These are phyloP conservation scores for Pisolithus tinctorius DNA, from an alignment of 768 basidiomycete genomes.

Conservation along the genomic window DNA sequence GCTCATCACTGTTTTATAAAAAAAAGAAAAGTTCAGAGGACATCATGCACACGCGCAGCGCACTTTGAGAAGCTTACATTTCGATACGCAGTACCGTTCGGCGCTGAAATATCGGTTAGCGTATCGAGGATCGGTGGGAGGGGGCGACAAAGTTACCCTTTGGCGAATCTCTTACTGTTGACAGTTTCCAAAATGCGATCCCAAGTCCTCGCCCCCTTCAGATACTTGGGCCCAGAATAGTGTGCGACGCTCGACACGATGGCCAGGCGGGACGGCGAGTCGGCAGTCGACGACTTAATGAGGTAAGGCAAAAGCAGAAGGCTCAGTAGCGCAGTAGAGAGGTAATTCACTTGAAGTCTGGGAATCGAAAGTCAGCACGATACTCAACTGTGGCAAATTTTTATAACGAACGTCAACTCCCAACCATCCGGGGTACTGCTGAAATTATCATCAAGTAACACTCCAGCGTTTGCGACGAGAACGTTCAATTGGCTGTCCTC, in stretches of 20 bases:
- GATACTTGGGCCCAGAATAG: slow-evolving; percentile 12
- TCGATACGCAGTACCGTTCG: background rate
- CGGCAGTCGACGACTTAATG: slow-evolving; percentile 19
- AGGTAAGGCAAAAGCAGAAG: slow-evolving; percentile 31
- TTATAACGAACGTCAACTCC: slow-evolving; percentile 28
- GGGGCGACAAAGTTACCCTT: background rate
- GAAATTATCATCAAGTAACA: slow-evolving; percentile 12
- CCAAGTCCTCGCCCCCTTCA: slow-evolving; percentile 9
- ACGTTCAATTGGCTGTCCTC: no score
- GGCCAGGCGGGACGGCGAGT: slow-evolving; percentile 20
- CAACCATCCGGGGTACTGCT: slow-evolving; percentile 28
- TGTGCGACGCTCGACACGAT: slow-evolving; percentile 25
- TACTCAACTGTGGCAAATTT: background rate
- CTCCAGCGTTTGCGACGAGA: slow-evolving; percentile 27
- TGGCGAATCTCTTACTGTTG: slow-evolving; percentile 14
- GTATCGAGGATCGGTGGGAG: background rate
- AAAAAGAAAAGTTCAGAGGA: background rate
- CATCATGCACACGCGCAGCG: no score
- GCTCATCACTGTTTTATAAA: slow-evolving; percentile 21
- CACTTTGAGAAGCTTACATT: background rate
- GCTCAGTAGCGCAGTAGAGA: slow-evolving; percentile 29
- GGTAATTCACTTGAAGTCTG: slow-evolving; percentile 32
- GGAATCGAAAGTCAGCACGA: background rate
- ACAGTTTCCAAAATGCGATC: slow-evolving; percentile 23
- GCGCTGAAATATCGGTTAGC: background rate